phyloP scores from a whole-genome alignment of 805 yeast species.

The Blastobotrys parvus region DNA sequence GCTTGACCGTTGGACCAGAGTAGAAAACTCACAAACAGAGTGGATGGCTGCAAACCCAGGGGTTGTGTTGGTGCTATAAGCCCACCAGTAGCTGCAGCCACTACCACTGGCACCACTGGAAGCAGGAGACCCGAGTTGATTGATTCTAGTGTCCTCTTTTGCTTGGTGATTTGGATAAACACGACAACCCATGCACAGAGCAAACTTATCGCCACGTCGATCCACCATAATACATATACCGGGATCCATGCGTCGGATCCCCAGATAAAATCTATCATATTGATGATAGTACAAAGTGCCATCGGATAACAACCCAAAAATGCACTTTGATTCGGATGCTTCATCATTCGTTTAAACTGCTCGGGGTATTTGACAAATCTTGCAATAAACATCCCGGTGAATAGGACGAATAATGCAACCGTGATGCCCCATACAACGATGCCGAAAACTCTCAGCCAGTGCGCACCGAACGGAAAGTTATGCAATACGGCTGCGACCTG shows the following conservation, averaged over 20 bases:
- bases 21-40: conserved; percentile 46
- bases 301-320: conserved; percentile 75
- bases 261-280: conserved; percentile 42
- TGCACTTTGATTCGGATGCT: conserved; percentile 41
- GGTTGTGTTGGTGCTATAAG: conserved; percentile 41
- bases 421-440: conserved; percentile 57
- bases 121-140: conserved; percentile 54
- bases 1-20: conserved; percentile 64
- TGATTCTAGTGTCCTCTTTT: conserved; percentile 27
- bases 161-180: conserved; percentile 39
- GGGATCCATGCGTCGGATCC: conserved; percentile 37
- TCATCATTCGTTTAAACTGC: conserved; percentile 26
- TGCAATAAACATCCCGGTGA: conserved; percentile 35
- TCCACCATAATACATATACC: conserved; percentile 68
- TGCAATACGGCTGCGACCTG: conserved; percentile 55
- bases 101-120: conserved; percentile 76
- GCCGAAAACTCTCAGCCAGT: conserved; percentile 52
- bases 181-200: conserved; percentile 54
- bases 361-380: conserved; percentile 34
- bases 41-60: conserved; percentile 39
- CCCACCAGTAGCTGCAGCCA: conserved; percentile 65
- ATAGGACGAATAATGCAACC: conserved; percentile 34
- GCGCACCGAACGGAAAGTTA: conserved; percentile 54
- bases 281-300: conserved; percentile 65
- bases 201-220: conserved; percentile 46